Conservation (phyloP, 805 yeast genomes). For the Zygotorulaspora danielsina region DNA sequence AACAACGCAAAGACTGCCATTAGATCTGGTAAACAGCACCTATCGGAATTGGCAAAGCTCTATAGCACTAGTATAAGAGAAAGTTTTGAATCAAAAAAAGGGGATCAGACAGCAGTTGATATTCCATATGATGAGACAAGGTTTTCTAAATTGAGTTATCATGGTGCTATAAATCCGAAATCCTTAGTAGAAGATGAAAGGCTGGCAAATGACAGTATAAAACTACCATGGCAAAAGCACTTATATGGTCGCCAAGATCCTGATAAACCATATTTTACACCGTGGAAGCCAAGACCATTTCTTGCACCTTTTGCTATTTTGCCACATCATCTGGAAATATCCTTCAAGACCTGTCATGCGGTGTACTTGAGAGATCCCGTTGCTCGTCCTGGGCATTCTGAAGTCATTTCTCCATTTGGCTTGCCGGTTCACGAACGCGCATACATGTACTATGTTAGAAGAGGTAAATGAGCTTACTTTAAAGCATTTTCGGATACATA, state of each 20-base stretch:
- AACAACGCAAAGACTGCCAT: constrained; percentile 25
- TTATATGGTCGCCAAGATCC: constrained; percentile 79
- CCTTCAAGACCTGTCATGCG: constrained; percentile 90
- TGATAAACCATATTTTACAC: constrained; percentile 82
- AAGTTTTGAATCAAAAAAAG: constrained; percentile 29
- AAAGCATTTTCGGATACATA: neutral
- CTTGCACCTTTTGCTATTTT: constrained; percentile 86
- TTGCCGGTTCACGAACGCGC: constrained; percentile 85
- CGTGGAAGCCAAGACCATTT: constrained; percentile 94
- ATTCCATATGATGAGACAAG: constrained; percentile 48
- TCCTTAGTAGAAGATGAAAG: constrained; percentile 49
- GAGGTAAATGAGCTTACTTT: constrained; percentile 43
- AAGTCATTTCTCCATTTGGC: constrained; percentile 87
- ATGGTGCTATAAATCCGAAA: constrained; percentile 41
- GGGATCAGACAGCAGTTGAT: constrained; percentile 21
- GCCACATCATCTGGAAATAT: constrained; percentile 88
- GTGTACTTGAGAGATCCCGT: constrained; percentile 96
- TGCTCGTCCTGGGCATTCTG: constrained; percentile 94
- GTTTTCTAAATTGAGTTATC: constrained; percentile 44
- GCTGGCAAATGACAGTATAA: constrained; percentile 42
- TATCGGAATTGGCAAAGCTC: constrained; percentile 26
- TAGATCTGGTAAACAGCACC: constrained; percentile 26
- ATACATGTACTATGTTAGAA: constrained; percentile 85
- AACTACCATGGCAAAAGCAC: constrained; percentile 75
- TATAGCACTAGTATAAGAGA: constrained; percentile 29